A percentile compares a stretch with the other conserved stretches of the same genome.
Evolutionary conservation across 495 filamentous ascomycete genomes (phyloP).

Genomic region (Bacidia gigantensis): DNA sequence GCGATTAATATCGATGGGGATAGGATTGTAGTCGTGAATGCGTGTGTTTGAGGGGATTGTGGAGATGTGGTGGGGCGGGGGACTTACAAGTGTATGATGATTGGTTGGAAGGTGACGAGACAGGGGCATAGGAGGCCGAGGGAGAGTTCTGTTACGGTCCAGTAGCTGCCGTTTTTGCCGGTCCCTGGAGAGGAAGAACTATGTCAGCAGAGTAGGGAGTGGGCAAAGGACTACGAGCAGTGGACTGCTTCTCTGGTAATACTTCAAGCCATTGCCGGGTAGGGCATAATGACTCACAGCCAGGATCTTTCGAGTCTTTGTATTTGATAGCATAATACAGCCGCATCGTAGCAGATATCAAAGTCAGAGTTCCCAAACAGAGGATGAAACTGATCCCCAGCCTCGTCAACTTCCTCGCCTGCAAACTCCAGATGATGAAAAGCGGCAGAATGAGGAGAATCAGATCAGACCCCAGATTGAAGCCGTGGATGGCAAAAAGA

Average conservation of each 20-base stretch:
- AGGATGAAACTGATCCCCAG: slow-evolving; percentile 25
- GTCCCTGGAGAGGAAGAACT: not conserved
- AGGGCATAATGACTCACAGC: not conserved
- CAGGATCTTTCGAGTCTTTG: not conserved
- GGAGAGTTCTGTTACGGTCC: not conserved
- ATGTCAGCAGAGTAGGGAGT: not conserved
- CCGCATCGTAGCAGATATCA: not conserved
- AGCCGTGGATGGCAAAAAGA: slow-evolving; percentile 20
- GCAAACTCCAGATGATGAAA: slow-evolving; percentile 22
- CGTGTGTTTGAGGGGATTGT: too few species aligned
- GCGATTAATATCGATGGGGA: not conserved
- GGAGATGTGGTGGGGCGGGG: too few species aligned
- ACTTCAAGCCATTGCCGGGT: not conserved
- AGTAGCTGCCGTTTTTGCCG: not conserved
- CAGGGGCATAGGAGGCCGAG: not conserved
- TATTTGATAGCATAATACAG: not conserved
- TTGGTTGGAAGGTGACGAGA: not conserved
- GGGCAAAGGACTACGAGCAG: not conserved
- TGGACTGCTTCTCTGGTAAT: not conserved
- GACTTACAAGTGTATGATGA: not conserved
- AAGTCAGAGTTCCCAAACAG: slow-evolving; percentile 18
- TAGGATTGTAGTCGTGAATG: not conserved
- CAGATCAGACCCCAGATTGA: slow-evolving; percentile 26
- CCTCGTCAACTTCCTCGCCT: slow-evolving; percentile 22
- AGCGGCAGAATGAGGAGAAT: slow-evolving; percentile 29